Percentiles rank a stretch among this genome's conserved stretches.
phyloP scores from a whole-genome alignment of 2,329 filamentous ascomycete genomes.

The Teratosphaeria viscida region DNA sequence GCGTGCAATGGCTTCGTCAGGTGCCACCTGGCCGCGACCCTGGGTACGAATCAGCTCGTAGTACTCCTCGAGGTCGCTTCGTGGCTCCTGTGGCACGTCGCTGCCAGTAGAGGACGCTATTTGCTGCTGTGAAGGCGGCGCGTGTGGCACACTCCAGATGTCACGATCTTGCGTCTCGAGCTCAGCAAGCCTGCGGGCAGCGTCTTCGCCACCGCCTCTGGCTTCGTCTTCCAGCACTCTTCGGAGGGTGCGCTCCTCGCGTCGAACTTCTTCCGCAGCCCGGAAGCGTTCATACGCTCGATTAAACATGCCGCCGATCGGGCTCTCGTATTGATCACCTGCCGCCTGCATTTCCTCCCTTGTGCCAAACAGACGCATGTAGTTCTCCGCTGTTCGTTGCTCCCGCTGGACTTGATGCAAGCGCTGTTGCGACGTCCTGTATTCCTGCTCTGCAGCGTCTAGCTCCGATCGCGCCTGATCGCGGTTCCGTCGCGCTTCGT shows the following conservation, averaged over 20 bases:
- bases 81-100: slow-evolving; percentile 1
- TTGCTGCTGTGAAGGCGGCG: not conserved
- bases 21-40: slow-evolving; percentile 12
- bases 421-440: slow-evolving; percentile 20
- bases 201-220: slow-evolving; percentile 13
- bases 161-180: slow-evolving; percentile 13
- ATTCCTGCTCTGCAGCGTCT: slow-evolving; percentile 24
- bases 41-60: slow-evolving; percentile 20
- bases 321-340: slow-evolving; percentile 39
- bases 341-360: slow-evolving; percentile 36
- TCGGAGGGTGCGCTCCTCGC: slow-evolving; percentile 23
- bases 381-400: slow-evolving; percentile 27
- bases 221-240: slow-evolving; percentile 23
- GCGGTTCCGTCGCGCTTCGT: slow-evolving; percentile 22
- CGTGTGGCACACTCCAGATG: slow-evolving; percentile 23
- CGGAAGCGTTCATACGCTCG: slow-evolving; percentile 34
- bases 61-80: slow-evolving; percentile 19
- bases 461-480: slow-evolving; percentile 25
- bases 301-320: slow-evolving; percentile 38
- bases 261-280: slow-evolving; percentile 30
- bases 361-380: slow-evolving; percentile 35
- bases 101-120: not conserved
- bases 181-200: slow-evolving; percentile 11
- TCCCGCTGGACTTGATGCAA: slow-evolving; percentile 25
- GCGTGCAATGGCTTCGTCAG: not conserved